phyloP scores from a whole-genome alignment of 2,329 filamentous ascomycete species.

The Tricladium varicosporioides region DNA sequence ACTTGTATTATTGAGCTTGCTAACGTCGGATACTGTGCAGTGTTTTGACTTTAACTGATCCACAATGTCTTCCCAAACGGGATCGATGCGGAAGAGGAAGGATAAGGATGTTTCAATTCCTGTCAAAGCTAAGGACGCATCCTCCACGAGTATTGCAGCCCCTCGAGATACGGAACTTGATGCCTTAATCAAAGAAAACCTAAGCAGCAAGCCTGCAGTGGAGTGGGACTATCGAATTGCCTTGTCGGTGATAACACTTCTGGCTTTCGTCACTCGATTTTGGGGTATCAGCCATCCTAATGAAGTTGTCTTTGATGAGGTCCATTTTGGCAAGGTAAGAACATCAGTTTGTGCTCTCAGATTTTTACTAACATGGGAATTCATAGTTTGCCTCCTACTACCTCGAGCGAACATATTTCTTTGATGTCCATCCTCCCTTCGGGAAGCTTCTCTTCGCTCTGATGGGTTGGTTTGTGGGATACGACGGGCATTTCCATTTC shows the following conservation, averaged over 20 bases:
- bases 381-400: slow-evolving; percentile 75
- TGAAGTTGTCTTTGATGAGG: slow-evolving; percentile 97
- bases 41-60: slow-evolving; percentile 15
- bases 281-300: slow-evolving; percentile 94
- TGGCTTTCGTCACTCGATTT: slow-evolving; percentile 91
- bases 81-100: slow-evolving; percentile 34
- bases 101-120: slow-evolving; percentile 48
- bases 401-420: slow-evolving; percentile 96
- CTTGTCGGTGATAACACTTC: slow-evolving; percentile 70
- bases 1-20: slow-evolving; percentile 13
- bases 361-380: slow-evolving; percentile 12
- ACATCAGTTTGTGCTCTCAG: not conserved
- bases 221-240: slow-evolving; percentile 85
- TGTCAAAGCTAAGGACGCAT: slow-evolving; percentile 48
- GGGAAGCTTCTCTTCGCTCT: slow-evolving; percentile 97
- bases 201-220: slow-evolving; percentile 44
- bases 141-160: slow-evolving; percentile 25
- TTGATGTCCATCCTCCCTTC: slow-evolving; percentile 98
- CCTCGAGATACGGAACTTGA: slow-evolving; percentile 46
- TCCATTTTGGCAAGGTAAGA: slow-evolving; percentile 96
- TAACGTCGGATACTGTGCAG: slow-evolving; percentile 15
- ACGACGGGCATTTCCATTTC: slow-evolving; percentile 95
- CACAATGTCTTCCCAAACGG: slow-evolving; percentile 32
- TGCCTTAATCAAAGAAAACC: slow-evolving; percentile 44
- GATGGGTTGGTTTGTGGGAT: slow-evolving; percentile 96